Evolutionary conservation across 116 monocot species (phyloP).

Genomic region (Iris pallida): DNA sequence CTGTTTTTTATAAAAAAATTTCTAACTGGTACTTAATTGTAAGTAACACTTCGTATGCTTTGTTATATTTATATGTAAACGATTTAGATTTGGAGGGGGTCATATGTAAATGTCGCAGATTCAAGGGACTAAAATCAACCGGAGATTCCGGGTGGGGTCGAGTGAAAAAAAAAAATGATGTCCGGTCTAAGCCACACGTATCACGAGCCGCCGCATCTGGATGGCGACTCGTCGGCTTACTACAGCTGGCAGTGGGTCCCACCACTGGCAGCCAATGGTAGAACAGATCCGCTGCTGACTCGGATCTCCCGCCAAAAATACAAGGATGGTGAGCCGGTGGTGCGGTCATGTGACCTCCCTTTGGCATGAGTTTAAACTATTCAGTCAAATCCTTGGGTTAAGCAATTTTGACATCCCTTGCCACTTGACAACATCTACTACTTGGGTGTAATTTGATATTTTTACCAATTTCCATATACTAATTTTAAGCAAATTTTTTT

Average conservation of each 20-base stretch:
- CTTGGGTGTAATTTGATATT: no score
- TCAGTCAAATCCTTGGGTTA: constrained; percentile 23
- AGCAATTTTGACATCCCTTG: constrained; percentile 2
- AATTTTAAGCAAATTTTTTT: no score
- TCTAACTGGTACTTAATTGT: no score
- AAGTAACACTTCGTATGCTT: no score
- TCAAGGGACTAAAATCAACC: no score
- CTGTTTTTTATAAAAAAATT: no score
- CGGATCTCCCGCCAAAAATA: background rate
- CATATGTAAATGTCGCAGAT: no score
- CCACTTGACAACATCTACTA: background rate
- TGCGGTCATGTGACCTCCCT: constrained; percentile 20
- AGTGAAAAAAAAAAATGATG: no score
- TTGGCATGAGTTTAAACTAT: background rate
- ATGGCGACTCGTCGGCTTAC: constrained; percentile 1
- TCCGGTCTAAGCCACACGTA: background rate
- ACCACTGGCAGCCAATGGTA: background rate
- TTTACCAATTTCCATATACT: no score
- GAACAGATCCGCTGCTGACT: constrained; percentile 7
- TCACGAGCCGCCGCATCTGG: constrained; percentile 32
- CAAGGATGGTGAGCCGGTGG: background rate
- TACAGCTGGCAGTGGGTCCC: constrained; percentile 11
- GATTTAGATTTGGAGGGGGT: no score
- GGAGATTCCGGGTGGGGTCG: background rate
- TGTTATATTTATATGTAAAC: no score